These are phyloP conservation scores for Penicillium ochrochloron DNA, from an alignment of 495 filamentous ascomycete species.

Conservation along the genomic window DNA sequence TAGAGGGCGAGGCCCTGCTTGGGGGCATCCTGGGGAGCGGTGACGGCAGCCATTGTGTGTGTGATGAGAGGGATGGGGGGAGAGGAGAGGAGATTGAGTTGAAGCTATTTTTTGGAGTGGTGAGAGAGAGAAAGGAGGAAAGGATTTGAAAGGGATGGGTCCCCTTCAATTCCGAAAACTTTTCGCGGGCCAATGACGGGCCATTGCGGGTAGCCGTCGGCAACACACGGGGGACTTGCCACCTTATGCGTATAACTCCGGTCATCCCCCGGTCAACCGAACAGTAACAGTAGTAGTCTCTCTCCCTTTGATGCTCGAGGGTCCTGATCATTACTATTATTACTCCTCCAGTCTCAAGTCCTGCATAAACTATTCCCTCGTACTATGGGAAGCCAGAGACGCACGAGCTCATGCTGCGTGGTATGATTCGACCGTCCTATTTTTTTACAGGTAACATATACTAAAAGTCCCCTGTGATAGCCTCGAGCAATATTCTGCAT, in stretches of 20 bases:
- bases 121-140: slow-evolving; percentile 27
- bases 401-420: background rate
- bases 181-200: slow-evolving; percentile 47
- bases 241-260: slow-evolving; percentile 24
- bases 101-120: slow-evolving; percentile 6
- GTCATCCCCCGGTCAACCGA: slow-evolving; percentile 39
- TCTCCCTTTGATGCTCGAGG: background rate
- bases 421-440: background rate
- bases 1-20: slow-evolving; percentile 53
- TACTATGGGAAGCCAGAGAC: background rate
- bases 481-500: background rate
- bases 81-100: slow-evolving; percentile 26
- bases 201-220: slow-evolving; percentile 21
- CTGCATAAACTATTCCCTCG: background rate
- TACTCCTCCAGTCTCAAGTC: background rate
- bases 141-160: slow-evolving; percentile 46
- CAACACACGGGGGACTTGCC: slow-evolving; percentile 20
- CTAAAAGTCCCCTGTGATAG: background rate
- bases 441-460: slow-evolving; percentile 1
- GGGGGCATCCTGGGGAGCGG: slow-evolving; percentile 4
- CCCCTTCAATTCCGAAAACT: slow-evolving; percentile 27
- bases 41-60: slow-evolving; percentile 51
- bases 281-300: background rate
- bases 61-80: slow-evolving; percentile 20
- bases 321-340: background rate